Conservation (phyloP, 495 filamentous ascomycete species). For the Chaetomium cochliodes region DNA sequence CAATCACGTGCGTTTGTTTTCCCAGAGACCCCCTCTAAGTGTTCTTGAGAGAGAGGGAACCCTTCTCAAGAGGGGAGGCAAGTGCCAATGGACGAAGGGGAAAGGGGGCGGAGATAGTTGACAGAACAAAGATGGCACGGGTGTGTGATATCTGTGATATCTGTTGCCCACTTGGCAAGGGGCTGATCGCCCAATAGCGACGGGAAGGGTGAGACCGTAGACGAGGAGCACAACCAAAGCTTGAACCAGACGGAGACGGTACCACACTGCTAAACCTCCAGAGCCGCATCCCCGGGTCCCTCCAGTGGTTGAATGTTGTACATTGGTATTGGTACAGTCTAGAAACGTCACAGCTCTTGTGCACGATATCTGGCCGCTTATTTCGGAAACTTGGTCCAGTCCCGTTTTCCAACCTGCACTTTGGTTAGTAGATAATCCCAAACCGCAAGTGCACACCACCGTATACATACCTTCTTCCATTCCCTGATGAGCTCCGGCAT, state of each 20-base stretch:
- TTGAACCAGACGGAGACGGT: not conserved
- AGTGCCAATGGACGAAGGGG: not conserved
- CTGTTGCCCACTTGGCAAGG: slow-evolving; percentile 7
- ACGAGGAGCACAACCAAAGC: not conserved
- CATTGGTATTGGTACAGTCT: slow-evolving; percentile 33
- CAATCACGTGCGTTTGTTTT: slow-evolving; percentile 17
- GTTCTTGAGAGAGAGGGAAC: not conserved
- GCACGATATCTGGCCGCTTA: slow-evolving; percentile 33
- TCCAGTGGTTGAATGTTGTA: slow-evolving; percentile 26
- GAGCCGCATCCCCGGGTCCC: not conserved
- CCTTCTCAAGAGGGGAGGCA: not conserved
- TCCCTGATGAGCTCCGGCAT: slow-evolving; percentile 87
- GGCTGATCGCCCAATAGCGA: not conserved
- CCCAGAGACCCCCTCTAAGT: not conserved
- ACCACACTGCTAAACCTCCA: not conserved
- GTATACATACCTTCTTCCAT: slow-evolving; percentile 81
- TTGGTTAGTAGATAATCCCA: not conserved
- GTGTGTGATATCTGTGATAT: not conserved
- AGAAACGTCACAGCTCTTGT: slow-evolving; percentile 15
- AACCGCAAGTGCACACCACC: not conserved
- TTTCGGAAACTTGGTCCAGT: slow-evolving; percentile 90
- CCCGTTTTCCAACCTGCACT: slow-evolving; percentile 72
- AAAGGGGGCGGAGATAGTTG: not conserved
- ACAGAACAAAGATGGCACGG: not conserved
- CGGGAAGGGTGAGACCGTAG: not conserved